These are phyloP conservation scores for Colletotrichum falcatum DNA, from an alignment of 2,329 filamentous ascomycete species.

Conservation along the genomic window DNA sequence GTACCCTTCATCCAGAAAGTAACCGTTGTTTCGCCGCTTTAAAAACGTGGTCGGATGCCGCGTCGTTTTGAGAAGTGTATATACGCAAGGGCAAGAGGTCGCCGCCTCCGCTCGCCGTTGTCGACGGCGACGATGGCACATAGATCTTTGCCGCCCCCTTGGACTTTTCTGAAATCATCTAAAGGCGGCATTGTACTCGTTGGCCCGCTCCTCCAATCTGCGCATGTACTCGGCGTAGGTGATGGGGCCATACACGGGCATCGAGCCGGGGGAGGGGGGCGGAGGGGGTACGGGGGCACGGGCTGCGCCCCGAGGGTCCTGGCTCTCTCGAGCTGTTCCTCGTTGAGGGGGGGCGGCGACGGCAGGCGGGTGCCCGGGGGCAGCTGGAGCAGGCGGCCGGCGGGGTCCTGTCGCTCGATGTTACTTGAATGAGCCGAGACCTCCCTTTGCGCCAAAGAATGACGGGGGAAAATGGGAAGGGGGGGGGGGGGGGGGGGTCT, in stretches of 20 bases:
- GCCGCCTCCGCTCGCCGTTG: background rate
- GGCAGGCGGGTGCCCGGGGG: conserved; percentile 26
- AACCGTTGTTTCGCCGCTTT: background rate
- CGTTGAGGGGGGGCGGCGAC: conserved; percentile 23
- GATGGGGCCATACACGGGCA: conserved; percentile 14
- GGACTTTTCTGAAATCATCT: too few species aligned
- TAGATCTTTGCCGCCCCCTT: background rate
- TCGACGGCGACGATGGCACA: too few species aligned
- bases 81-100: background rate
- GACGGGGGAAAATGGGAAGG: background rate
- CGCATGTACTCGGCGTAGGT: conserved; percentile 26
- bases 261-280: conserved; percentile 17
- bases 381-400: conserved; percentile 31
- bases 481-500: background rate
- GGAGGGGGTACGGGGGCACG: conserved; percentile 18
- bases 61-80: too few species aligned
- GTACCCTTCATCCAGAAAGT: background rate
- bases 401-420: conserved; percentile 15
- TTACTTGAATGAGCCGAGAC: background rate
- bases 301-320: conserved; percentile 3
- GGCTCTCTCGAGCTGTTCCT: conserved; percentile 23
- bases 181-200: background rate
- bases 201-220: conserved; percentile 3
- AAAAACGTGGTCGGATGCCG: too few species aligned
- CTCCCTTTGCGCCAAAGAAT: background rate